Evolutionary conservation across 495 filamentous ascomycete species (phyloP).

Genomic region (Penicillium cataractarum): DNA sequence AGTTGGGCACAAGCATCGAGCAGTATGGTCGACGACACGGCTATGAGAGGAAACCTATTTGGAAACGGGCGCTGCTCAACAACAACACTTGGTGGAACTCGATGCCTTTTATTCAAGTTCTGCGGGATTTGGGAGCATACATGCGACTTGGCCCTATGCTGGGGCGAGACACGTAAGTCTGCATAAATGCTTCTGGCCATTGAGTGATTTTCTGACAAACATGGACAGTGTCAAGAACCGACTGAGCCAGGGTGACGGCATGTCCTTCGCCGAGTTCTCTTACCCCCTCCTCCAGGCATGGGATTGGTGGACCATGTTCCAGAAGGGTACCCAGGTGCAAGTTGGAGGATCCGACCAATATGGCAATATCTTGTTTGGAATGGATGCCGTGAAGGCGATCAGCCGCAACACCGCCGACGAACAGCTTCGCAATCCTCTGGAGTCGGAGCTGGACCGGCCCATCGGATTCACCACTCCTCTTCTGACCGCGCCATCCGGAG

Average conservation of each 20-base stretch:
- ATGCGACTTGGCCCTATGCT: conserved; percentile 86
- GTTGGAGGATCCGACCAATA: conserved; percentile 96
- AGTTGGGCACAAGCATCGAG: conserved; percentile 74
- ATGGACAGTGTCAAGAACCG: conserved; percentile 73
- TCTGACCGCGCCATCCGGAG: conserved; percentile 79
- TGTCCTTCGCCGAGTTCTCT: conserved; percentile 91
- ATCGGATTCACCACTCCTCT: conserved; percentile 90
- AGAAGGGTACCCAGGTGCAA: conserved; percentile 71
- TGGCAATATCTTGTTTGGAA: conserved; percentile 92
- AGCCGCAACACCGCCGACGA: conserved; percentile 52
- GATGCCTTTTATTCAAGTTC: conserved; percentile 68
- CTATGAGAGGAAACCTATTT: conserved; percentile 61
- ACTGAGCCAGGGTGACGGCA: conserved; percentile 78
- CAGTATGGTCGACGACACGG: conserved; percentile 61
- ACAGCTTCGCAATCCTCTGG: conserved; percentile 30
- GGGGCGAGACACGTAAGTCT: conserved; percentile 80
- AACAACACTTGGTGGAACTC: conserved; percentile 82
- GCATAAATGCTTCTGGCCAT: neutral
- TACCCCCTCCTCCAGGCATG: conserved; percentile 96
- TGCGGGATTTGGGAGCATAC: conserved; percentile 68
- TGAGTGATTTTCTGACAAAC: conserved; percentile 22
- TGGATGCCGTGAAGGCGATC: conserved; percentile 78
- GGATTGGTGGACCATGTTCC: conserved; percentile 90
- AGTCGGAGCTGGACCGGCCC: conserved; percentile 51
- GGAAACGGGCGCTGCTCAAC: conserved; percentile 68